Base-by-base conservation (phyloP, 2,329 filamentous ascomycete species). In the Leptographium galeiforme region DNA sequence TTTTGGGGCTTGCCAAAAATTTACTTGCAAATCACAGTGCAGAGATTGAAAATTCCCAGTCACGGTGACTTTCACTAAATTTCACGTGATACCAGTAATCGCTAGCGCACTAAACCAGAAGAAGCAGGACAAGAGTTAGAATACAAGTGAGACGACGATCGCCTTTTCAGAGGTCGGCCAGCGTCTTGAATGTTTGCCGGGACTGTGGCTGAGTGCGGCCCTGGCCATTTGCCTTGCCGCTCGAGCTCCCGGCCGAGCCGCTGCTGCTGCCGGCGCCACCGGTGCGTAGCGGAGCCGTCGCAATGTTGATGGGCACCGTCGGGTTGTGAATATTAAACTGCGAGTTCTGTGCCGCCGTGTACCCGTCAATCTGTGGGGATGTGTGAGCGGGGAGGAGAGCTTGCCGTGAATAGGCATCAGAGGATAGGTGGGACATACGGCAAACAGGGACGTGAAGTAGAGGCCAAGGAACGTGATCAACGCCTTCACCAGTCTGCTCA, bases 361-460 rank as follows among this genome's bases (percentile, higher is more conserved):
- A 82, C 0, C 78, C 75, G 61, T 84, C 81, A 53, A 84, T 72
- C 74, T 82, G 60, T 4, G 12, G 25, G 10, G 30, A 57, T 16
- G n/a, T 12, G 32, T 56, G 16, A 48, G 53, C 4, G 41, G 25
- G 32, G 34, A 46, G 8, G 33, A n/a, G 10, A 25, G 12, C 11
- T 36, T 25, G 36, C 18, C 2, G 18, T 40, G 32, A 19, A 30
- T 1, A 14, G 25, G 10, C 36, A 12, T 7, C 25, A 25, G 14
- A 30, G 7, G 13, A 45, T 16, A 13, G 16, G 41, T 16, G n/a
- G 13, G 7, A 72, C 76, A 54, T 70, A 75, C 78, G 63, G 79
- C 75, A 59, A 84, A 74, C n/a, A 85, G 65, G 5, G 78, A 81
- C 8, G 72, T 71, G 45, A 84, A 65, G 62, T 84, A 85, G 5